Conservation (phyloP, 768 basidiomycete species). For the Podaxis rugospora region DNA sequence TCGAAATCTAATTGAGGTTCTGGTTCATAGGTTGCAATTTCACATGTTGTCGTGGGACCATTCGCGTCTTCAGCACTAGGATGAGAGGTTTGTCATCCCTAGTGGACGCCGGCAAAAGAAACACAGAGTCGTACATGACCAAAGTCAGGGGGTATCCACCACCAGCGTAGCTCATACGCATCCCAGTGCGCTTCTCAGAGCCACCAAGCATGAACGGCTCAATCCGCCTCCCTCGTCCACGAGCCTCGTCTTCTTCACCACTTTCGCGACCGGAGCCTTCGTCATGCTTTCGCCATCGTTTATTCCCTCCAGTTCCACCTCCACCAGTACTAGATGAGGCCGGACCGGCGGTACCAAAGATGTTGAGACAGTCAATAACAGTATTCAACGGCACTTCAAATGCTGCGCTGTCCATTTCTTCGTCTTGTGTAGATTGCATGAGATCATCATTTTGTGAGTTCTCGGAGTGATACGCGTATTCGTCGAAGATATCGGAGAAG, state of each 20-base stretch:
- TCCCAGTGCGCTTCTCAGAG: constrained; percentile 68
- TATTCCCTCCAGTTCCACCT: constrained; percentile 29
- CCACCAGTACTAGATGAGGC: constrained; percentile 22
- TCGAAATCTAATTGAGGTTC: constrained; percentile 78
- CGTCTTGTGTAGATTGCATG: constrained; percentile 13
- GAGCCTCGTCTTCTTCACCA: constrained; percentile 32
- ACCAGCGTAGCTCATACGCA: constrained; percentile 82
- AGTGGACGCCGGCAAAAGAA: neutral
- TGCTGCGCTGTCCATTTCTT: constrained; percentile 33
- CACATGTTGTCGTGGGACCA: constrained; percentile 84
- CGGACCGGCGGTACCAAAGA: constrained; percentile 80
- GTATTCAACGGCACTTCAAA: constrained; percentile 85
- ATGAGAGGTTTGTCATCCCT: neutral
- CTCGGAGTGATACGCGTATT: constrained; percentile 17
- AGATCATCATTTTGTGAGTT: constrained; percentile 14
- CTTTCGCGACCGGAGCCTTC: constrained; percentile 43
- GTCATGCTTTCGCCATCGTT: constrained; percentile 43
- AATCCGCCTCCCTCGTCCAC: constrained; percentile 39
- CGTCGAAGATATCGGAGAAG: constrained; percentile 10
- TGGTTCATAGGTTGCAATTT: constrained; percentile 80
- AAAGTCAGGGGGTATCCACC: constrained; percentile 74
- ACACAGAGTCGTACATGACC: constrained; percentile 56
- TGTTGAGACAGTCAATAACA: constrained; percentile 86
- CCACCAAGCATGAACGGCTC: constrained; percentile 54
- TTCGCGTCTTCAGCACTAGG: constrained; percentile 69